These are phyloP conservation scores for Ustilago esculenta DNA, from an alignment of 1,284 basidiomycete genomes.

Conservation along the genomic window DNA sequence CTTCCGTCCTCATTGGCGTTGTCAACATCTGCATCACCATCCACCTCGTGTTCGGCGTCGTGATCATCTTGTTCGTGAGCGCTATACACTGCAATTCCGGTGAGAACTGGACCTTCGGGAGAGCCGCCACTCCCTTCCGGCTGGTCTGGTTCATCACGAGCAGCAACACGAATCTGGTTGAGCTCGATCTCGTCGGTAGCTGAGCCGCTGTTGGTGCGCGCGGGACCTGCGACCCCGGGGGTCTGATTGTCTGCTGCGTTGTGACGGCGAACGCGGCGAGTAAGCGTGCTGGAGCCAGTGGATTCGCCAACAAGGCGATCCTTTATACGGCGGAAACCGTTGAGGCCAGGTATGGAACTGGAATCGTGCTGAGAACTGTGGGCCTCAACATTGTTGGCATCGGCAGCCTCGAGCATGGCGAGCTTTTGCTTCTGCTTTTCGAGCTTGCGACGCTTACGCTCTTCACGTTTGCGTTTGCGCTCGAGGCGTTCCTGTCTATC, in stretches of 20 bases:
- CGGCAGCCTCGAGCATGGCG: conserved; percentile 23
- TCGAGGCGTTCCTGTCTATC: conserved; percentile 58
- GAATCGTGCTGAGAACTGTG: conserved; percentile 42
- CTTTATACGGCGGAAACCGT: conserved; percentile 45
- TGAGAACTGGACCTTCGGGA: conserved; percentile 6
- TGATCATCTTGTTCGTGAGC: conserved; percentile 6
- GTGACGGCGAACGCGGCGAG: conserved; percentile 33
- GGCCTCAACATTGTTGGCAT: conserved; percentile 26
- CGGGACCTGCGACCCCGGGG: conserved; percentile 3
- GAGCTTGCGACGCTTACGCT: conserved; percentile 44
- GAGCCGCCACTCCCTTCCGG: neutral
- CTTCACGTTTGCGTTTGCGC: conserved; percentile 50
- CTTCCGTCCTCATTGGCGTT: conserved; percentile 37
- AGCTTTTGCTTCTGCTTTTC: conserved; percentile 47
- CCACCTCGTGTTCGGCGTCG: neutral
- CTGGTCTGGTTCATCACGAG: conserved; percentile 1
- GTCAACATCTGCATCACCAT: conserved; percentile 12
- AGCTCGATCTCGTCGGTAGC: conserved; percentile 40
- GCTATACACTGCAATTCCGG: conserved; percentile 15
- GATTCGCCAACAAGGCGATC: conserved; percentile 40
- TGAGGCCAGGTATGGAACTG: conserved; percentile 46
- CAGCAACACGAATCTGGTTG: conserved; percentile 26
- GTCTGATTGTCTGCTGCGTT: conserved; percentile 8
- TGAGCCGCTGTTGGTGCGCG: conserved; percentile 6
- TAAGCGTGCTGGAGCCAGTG: conserved; percentile 21